Evolutionary conservation across 805 yeast genomes (phyloP), one percentile per base, ranked within the genome.

Genomic region (Wickerhamomyces mucosus): DNA sequence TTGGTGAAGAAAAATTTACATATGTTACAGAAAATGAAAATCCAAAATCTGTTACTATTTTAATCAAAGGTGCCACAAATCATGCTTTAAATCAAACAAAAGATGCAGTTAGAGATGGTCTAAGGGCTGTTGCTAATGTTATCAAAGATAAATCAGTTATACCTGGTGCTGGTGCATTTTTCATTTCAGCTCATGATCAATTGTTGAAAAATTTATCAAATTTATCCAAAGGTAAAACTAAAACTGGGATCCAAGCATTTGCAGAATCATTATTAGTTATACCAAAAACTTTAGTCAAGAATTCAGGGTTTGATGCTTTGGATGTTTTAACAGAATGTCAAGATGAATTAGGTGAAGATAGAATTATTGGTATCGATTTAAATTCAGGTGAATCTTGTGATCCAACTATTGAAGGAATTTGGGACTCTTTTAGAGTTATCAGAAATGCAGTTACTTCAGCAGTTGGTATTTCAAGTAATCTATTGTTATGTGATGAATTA

Each of bases 101-200:
- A 55, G 98, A 92, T 54, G 97, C 99, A 1, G 86, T 94, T 15
- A 76, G 98, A 56, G 98, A 92, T 56, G 99, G 99, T 21, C 67
- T 92, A 37, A 75, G 98, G 45, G 86, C 96, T 2, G 96, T 92
- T 13, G 76, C 94, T 27, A 92, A 92, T 53, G 92, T 88, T 21
- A 62, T 92, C 32, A 81, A 76, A 50, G 99, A 92, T 56, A 72
- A 75, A 46, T 61, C 79, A 26, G 77, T 92, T 25, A 78, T 92
- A 28, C 96, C 98, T 6, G 99, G 99, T 40, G 99, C 92, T 1
- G 99, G 99, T 35, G 92, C 97, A 2, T 92, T 81, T 58, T 94
- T 78, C 63, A 65, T 92, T 50, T 78, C 94, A 33, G 84, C 89
- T 37, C 72, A 85, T 32, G 69, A 75, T 47, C 71, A 82, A 50